Conservation (phyloP, 768 basidiomycete genomes). For the Collybia mongolica region DNA sequence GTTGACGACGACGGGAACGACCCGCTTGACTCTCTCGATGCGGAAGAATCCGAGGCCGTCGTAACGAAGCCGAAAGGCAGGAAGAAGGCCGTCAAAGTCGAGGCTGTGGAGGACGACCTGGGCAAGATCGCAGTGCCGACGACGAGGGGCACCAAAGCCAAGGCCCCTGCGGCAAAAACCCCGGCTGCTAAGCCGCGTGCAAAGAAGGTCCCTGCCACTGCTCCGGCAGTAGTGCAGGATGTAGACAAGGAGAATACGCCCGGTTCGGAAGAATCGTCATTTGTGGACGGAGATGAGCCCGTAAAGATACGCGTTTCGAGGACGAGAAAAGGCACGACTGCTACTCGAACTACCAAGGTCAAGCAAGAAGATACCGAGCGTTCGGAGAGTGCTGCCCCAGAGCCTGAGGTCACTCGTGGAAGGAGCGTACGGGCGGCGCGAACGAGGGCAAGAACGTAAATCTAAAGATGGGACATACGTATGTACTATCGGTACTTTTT, state of each 20-base stretch:
- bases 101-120: constrained; percentile 15
- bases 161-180: constrained; percentile 14
- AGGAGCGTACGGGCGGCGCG: constrained; percentile 26
- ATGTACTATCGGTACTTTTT: no score
- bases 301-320: constrained; percentile 38
- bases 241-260: constrained; percentile 43
- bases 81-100: constrained; percentile 18
- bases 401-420: constrained; percentile 17
- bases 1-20: constrained; percentile 10
- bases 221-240: constrained; percentile 27
- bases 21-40: constrained; percentile 16
- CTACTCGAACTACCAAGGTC: constrained; percentile 16
- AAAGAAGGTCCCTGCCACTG: constrained; percentile 34
- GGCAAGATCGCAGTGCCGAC: neutral
- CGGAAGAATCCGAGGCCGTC: constrained; percentile 13
- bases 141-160: constrained; percentile 8
- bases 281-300: constrained; percentile 24
- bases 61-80: constrained; percentile 15
- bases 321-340: constrained; percentile 28
- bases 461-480: constrained; percentile 14
- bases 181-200: constrained; percentile 9
- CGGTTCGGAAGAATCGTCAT: constrained; percentile 17
- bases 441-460: constrained; percentile 32
- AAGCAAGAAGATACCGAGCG: constrained; percentile 22
- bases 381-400: neutral